Base-by-base conservation (phyloP, 805 yeast species). In the Kodamaea kaohsiungensis region DNA sequence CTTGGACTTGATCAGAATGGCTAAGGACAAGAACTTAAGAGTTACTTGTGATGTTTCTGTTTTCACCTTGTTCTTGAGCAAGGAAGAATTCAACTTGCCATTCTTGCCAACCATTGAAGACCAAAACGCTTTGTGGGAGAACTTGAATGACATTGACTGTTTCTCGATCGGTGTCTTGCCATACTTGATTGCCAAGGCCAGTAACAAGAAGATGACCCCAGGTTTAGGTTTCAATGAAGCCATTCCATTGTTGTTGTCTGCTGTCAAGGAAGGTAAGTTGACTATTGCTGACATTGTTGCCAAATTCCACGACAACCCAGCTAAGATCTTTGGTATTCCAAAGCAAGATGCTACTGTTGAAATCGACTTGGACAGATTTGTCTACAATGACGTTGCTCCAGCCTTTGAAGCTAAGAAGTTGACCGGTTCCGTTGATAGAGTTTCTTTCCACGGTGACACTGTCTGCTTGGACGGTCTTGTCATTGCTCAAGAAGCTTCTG, bases 1-100 rank as follows among this genome's bases (percentile, higher is more conserved):
- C 70, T 79, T 93, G 67, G 86, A 88, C 57, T 79, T 93, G 67
- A 89, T 93, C 65, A 80, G 82, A 66, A 84, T 93, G 83, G 90
- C 96, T 51, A 91, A 91, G 74, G 87, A 82, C 54, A 90, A 89
- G 78, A 85, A 87, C 46, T 78, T 90, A 64, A 80, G 80, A 60
- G 96, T 93, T 39, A 91, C 98, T 17, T 89, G 96, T 72, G 98
- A 93, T 70, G 96, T 90, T 58, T 77, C 91, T 18, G 85, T 93
- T 48, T 87, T 84, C 67, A 77, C 96, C 3, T 77, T 92, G 67
- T 91, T 91, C 76, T 75, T 89, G 58, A 80, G 89, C 46, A 88
- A 83, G 68, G 84, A 84, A 39, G 89, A 86, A 50, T 86, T 86
- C 64, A 84, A 84, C 61, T 87, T 91, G 61, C 66, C 72, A 19